These are phyloP conservation scores for Ogataea siamensis DNA, from an alignment of 805 yeast genomes.

Conservation along the genomic window DNA sequence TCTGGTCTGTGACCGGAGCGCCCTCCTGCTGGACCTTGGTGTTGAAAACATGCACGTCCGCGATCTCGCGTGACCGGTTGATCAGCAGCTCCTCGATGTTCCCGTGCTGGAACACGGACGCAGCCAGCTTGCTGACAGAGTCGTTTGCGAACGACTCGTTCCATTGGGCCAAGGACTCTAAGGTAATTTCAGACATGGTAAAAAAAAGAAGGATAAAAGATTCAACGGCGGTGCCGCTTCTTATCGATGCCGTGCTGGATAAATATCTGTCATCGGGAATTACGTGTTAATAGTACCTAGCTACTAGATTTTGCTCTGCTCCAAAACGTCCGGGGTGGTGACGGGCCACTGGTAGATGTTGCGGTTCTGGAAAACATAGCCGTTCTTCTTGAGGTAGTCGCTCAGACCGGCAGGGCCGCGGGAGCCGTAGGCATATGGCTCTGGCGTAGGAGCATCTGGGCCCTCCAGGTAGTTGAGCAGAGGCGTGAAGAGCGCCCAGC, in stretches of 20 bases:
- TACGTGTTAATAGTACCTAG: slow-evolving; percentile 5
- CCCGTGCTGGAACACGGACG: slow-evolving; percentile 33
- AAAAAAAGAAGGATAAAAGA: not conserved
- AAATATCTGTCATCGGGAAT: slow-evolving; percentile 1
- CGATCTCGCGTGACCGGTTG: slow-evolving; percentile 33
- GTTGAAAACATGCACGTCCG: slow-evolving; percentile 40
- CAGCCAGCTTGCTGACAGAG: slow-evolving; percentile 32
- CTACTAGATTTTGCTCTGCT: slow-evolving; percentile 28
- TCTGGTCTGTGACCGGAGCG: slow-evolving; percentile 70
- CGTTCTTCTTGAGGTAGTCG: slow-evolving; percentile 62
- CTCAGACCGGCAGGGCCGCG: slow-evolving; percentile 77
- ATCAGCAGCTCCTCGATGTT: slow-evolving; percentile 41
- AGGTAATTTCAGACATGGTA: slow-evolving; percentile 8
- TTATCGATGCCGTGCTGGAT: not conserved
- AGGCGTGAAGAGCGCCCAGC: slow-evolving; percentile 94
- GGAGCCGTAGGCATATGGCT: slow-evolving; percentile 80
- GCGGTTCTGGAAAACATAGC: slow-evolving; percentile 63
- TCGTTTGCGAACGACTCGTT: slow-evolving; percentile 28
- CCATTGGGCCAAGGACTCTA: slow-evolving; percentile 28
- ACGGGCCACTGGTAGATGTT: slow-evolving; percentile 90
- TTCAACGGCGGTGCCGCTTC: too few species aligned
- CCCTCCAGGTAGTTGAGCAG: slow-evolving; percentile 77
- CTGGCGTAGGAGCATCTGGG: slow-evolving; percentile 63
- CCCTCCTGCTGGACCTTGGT: slow-evolving; percentile 48
- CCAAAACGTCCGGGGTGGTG: slow-evolving; percentile 48